Evolutionary conservation across 148 eudicot species (phyloP).

Genomic region (Polygonum aviculare): DNA sequence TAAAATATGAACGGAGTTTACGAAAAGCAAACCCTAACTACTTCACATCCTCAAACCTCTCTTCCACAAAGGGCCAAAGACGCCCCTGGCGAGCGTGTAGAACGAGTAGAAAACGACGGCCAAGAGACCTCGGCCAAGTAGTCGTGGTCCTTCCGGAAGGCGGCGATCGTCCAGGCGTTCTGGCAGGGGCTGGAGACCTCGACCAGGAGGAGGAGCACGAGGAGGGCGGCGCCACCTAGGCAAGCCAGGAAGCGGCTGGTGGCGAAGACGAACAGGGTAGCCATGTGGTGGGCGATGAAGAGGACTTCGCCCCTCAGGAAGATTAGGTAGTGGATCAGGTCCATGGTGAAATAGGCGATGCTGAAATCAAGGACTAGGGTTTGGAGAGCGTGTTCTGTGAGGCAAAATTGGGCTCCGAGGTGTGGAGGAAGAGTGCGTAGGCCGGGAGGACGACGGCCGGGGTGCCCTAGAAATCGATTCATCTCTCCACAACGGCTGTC

Average conservation of each 20-base stretch:
- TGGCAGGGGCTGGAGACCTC: conserved; percentile 69
- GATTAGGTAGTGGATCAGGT: conserved; percentile 53
- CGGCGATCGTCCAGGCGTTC: conserved; percentile 70
- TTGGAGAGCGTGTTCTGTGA: conserved; percentile 50
- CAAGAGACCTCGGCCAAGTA: conserved; percentile 29
- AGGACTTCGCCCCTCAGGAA: conserved; percentile 43
- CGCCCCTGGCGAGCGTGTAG: conserved; percentile 58
- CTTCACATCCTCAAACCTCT: too few species aligned
- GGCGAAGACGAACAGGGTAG: conserved; percentile 49
- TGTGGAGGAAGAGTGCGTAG: conserved; percentile 20
- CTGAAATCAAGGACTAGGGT: conserved; percentile 61
- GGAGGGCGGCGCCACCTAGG: conserved; percentile 48
- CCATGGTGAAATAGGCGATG: conserved; percentile 61
- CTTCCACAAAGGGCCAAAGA: conserved; percentile 64
- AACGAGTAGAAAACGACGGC: conserved; percentile 49
- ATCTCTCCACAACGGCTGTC: too few species aligned
- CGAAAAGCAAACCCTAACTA: too few species aligned
- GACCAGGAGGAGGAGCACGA: conserved; percentile 51
- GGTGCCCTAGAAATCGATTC: conserved; percentile 74
- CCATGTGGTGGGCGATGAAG: conserved; percentile 77
- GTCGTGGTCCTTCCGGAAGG: conserved; percentile 28
- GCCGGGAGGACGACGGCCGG: conserved; percentile 54
- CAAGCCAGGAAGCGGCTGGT: conserved; percentile 50
- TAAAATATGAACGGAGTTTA: too few species aligned
- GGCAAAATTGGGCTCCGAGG: conserved; percentile 24